Evolutionary conservation across 495 filamentous ascomycete species (phyloP).

Genomic region (Aspergillus homomorphus): DNA sequence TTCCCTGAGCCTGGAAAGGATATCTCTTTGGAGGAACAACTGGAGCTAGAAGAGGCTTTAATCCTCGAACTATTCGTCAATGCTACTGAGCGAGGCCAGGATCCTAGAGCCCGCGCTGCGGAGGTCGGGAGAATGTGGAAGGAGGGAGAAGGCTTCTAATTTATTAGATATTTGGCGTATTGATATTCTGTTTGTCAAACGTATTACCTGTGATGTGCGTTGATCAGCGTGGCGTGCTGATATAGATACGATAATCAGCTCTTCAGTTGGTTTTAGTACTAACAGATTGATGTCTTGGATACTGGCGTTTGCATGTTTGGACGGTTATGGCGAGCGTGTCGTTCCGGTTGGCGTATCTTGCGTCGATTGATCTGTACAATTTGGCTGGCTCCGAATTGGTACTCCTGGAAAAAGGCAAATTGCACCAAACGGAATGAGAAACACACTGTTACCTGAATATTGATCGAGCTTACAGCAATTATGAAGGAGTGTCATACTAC

Average conservation of each 20-base stretch:
- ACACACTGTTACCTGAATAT: background rate
- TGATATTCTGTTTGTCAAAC: no score
- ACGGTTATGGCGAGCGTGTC: background rate
- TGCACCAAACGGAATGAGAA: background rate
- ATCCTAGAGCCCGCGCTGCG: conserved; percentile 48
- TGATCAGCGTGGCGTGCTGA: no score
- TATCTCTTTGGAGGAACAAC: conserved; percentile 24
- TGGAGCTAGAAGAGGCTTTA: conserved; percentile 31
- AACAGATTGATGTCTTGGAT: background rate
- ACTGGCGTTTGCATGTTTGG: background rate
- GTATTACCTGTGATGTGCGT: background rate
- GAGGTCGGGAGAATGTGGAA: conserved; percentile 44
- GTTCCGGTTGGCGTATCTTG: background rate
- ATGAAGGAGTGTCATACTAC: background rate
- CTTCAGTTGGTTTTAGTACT: background rate
- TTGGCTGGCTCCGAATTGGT: conserved; percentile 16
- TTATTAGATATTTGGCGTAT: background rate
- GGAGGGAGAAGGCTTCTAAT: conserved; percentile 9
- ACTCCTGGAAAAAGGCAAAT: background rate
- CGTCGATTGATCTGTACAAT: background rate
- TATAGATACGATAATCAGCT: background rate
- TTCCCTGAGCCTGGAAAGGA: conserved; percentile 39
- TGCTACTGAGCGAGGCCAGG: conserved; percentile 50
- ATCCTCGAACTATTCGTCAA: conserved; percentile 32
- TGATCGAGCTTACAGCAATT: background rate